Percentiles rank a stretch among this genome's conserved stretches.
Conservation (phyloP, 2,329 filamentous ascomycete genomes). For the Truncatella angustata region DNA sequence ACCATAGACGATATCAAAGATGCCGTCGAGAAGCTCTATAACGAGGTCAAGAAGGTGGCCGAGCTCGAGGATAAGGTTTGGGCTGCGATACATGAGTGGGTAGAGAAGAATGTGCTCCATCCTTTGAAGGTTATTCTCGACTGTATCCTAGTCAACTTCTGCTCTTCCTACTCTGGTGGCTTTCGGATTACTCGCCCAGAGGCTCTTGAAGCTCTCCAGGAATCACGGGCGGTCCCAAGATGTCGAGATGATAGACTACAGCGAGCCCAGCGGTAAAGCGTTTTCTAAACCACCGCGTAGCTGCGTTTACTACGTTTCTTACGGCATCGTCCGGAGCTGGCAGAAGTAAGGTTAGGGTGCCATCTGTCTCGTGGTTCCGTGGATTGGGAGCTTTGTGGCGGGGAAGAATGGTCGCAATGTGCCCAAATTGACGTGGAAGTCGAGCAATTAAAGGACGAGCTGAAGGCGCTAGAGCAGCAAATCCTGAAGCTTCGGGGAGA, state of each 20-base stretch:
- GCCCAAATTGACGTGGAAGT: neutral
- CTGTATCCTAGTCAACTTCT: neutral
- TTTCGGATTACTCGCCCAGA: too few relatives aligned
- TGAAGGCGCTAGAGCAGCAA: neutral
- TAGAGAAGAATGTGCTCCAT: neutral
- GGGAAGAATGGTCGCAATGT: neutral
- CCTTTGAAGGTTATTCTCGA: neutral
- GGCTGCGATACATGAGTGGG: neutral
- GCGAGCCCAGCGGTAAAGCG: neutral
- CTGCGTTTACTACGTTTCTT: slow-evolving; percentile 1
- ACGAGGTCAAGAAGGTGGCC: neutral
- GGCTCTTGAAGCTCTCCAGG: too few relatives aligned
- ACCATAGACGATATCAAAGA: slow-evolving; percentile 1
- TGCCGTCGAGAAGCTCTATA: slow-evolving; percentile 1
- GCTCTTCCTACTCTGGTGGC: too few relatives aligned
- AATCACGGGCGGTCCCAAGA: neutral
- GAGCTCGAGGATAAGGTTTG: neutral
- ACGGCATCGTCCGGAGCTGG: slow-evolving; percentile 1
- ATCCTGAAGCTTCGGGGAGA: too few relatives aligned
- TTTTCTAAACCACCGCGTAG: neutral
- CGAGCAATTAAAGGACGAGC: neutral
- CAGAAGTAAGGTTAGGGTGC: neutral
- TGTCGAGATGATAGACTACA: neutral
- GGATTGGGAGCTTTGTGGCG: neutral
- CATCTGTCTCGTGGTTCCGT: neutral